Conservation (phyloP, 805 yeast species). For the Saccharomycopsis fermentans region DNA sequence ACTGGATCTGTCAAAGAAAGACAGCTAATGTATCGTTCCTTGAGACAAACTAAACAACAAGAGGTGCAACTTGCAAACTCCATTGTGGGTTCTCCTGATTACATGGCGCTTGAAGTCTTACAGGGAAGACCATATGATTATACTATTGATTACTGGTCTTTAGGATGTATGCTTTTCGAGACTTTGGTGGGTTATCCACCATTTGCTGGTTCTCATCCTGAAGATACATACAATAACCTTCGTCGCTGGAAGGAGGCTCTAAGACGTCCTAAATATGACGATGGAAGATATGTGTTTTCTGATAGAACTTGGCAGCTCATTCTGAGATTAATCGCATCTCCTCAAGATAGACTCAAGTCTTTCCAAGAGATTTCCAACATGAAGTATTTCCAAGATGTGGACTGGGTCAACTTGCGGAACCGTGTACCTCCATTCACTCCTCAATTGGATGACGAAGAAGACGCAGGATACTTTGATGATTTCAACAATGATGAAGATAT, state of each 20-base stretch:
- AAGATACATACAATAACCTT: constrained; percentile 89
- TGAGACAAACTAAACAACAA: constrained; percentile 37
- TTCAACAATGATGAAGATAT: constrained; percentile 92
- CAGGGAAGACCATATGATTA: constrained; percentile 91
- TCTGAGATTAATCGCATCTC: constrained; percentile 69
- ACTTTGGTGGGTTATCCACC: constrained; percentile 97
- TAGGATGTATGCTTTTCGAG: constrained; percentile 95
- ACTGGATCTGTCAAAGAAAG: constrained; percentile 76
- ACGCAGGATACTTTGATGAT: constrained; percentile 98
- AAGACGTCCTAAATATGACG: constrained; percentile 83
- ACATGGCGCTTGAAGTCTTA: constrained; percentile 95
- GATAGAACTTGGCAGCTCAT: constrained; percentile 94
- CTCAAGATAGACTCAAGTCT: constrained; percentile 60
- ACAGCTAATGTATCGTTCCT: constrained; percentile 72
- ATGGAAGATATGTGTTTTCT: constrained; percentile 84
- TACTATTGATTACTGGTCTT: constrained; percentile 97
- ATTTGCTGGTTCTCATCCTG: constrained; percentile 85
- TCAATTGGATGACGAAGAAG: constrained; percentile 91
- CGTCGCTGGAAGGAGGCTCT: constrained; percentile 87
- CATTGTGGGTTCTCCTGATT: constrained; percentile 96
- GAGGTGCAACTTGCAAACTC: constrained; percentile 88
- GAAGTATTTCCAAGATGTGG: constrained; percentile 76
- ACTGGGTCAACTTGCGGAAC: constrained; percentile 60
- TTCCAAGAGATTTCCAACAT: constrained; percentile 73
- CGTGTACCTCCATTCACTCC: constrained; percentile 93